phyloP scores from a whole-genome alignment of 345 rosid genomes.

The Syzygium aqueum region DNA sequence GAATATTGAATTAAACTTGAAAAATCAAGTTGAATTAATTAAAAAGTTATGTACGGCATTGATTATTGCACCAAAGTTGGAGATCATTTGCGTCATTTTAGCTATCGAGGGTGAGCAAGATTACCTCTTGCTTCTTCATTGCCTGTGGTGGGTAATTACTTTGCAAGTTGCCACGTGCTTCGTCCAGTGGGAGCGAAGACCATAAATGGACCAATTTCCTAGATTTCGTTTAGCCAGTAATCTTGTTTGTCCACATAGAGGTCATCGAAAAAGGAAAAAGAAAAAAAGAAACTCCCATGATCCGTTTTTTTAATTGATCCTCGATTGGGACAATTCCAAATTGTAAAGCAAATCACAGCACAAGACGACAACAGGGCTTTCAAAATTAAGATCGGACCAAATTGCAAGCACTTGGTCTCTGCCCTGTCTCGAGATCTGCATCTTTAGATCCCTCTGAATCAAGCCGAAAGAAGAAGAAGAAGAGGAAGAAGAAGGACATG shows the following conservation, averaged over 20 bases:
- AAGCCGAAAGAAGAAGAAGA: too few species aligned
- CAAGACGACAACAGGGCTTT: neutral
- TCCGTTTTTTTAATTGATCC: neutral
- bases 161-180: neutral
- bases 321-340: fast-evolving
- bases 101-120: too few species aligned
- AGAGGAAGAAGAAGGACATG: too few species aligned
- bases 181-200: neutral
- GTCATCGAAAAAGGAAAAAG: neutral
- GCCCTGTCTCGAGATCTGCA: too few species aligned
- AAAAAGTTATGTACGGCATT: fast-evolving
- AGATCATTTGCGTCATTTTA: too few species aligned
- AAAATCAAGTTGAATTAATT: too few species aligned
- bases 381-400: neutral
- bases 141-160: too few species aligned
- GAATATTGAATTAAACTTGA: too few species aligned
- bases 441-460: too few species aligned
- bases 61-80: too few species aligned
- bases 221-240: neutral
- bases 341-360: neutral
- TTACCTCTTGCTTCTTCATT: too few species aligned
- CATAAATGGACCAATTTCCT: neutral
- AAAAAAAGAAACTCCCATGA: neutral
- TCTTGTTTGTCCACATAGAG: neutral
- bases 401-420: too few species aligned